Conservation (phyloP, 257 asterid species). For the Solanum medicagineum region DNA sequence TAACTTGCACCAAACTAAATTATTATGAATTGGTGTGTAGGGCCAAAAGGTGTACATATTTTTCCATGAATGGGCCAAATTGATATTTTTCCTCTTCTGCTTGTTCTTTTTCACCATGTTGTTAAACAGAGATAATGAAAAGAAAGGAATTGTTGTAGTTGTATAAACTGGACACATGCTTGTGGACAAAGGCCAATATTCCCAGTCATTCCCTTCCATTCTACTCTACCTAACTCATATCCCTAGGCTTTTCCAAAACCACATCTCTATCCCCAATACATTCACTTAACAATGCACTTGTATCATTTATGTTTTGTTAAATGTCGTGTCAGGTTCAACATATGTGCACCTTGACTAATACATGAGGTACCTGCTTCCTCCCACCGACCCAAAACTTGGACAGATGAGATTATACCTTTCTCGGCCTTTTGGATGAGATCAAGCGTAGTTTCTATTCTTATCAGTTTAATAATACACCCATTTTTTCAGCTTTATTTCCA, state of each 20-base stretch:
- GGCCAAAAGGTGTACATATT: not conserved
- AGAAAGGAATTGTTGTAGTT: conserved; percentile 13
- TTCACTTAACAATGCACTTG: not conserved
- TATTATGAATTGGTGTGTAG: not conserved
- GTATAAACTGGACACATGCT: conserved; percentile 42
- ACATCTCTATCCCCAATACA: not conserved
- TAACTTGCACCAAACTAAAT: not conserved
- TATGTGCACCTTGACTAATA: not conserved
- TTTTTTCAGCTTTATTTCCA: not conserved
- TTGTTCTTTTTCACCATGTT: conserved; percentile 31
- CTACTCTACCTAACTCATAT: conserved; percentile 43
- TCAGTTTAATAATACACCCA: conserved; percentile 19
- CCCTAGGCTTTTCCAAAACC: conserved; percentile 4
- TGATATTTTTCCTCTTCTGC: conserved; percentile 28
- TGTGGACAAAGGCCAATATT: conserved; percentile 67
- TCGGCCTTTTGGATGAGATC: conserved; percentile 46
- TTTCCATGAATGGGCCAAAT: conserved; percentile 18
- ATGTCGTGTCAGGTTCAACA: not conserved
- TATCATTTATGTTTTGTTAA: not conserved
- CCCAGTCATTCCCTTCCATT: conserved; percentile 50
- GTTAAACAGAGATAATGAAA: conserved; percentile 13
- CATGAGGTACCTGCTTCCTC: not conserved
- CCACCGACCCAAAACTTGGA: not conserved
- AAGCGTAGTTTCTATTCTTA: conserved; percentile 39
- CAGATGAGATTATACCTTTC: conserved; percentile 14